Evolutionary conservation across 495 filamentous ascomycete species (phyloP).

Genomic region (Aspergillus avenaceus): DNA sequence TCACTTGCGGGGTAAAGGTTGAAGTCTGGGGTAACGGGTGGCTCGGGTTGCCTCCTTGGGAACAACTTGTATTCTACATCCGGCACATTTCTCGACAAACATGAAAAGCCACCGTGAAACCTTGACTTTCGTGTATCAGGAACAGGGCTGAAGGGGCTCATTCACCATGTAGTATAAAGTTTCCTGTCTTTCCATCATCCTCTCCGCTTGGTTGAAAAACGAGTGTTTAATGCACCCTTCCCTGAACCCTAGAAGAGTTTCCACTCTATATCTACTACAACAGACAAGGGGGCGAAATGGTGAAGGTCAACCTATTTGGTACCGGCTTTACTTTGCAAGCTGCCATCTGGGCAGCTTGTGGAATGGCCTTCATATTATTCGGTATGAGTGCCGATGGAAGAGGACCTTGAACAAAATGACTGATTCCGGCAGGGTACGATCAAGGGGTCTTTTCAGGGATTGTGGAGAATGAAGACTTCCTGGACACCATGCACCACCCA

Average conservation of each 20-base stretch:
- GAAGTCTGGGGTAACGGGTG: constrained; percentile 9
- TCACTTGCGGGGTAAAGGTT: not conserved
- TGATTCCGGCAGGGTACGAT: constrained; percentile 39
- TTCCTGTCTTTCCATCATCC: not conserved
- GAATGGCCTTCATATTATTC: constrained; percentile 22
- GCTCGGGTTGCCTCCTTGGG: constrained; percentile 13
- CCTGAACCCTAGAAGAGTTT: not conserved
- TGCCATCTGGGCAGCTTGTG: constrained; percentile 19
- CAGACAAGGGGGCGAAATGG: constrained; percentile 4
- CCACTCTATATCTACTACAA: not conserved
- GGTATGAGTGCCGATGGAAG: constrained; percentile 2
- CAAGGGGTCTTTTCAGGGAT: constrained; percentile 53
- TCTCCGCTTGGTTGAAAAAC: not conserved
- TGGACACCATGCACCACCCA: constrained; percentile 39
- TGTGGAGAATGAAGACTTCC: constrained; percentile 44
- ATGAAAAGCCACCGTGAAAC: not conserved
- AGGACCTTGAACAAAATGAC: not conserved
- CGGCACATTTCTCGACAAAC: not conserved
- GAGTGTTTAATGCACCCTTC: not conserved
- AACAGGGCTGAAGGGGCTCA: not conserved
- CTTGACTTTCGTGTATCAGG: not conserved
- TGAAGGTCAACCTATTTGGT: constrained; percentile 14
- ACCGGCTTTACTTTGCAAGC: constrained; percentile 15
- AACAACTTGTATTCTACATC: not conserved
- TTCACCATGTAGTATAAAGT: not conserved